phyloP scores from a whole-genome alignment of 2,329 filamentous ascomycete genomes.

The Neopestalotiopsis rosae region DNA sequence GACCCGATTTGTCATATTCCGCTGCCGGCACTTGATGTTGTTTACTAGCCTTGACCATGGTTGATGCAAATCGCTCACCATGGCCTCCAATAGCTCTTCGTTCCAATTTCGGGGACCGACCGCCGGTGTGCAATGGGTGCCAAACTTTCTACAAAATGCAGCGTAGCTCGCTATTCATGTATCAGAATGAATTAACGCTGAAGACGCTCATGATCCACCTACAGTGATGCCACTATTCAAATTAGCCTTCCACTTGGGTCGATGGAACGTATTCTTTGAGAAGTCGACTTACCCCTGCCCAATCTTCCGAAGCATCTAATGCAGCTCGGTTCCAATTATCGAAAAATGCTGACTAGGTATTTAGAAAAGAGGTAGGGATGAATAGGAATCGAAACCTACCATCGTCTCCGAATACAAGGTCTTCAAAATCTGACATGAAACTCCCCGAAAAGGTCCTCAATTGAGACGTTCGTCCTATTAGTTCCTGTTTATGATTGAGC shows the following conservation, averaged over 20 bases:
- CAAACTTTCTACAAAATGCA: conserved; percentile 49
- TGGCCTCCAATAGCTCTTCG: conserved; percentile 43
- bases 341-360: background rate
- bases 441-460: background rate
- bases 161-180: conserved; percentile 37
- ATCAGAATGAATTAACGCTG: background rate
- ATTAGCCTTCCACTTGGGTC: background rate
- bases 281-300: conserved; percentile 9
- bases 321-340: background rate
- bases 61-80: conserved; percentile 38
- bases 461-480: background rate
- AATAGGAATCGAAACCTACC: background rate
- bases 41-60: conserved; percentile 38
- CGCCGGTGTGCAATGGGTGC: conserved; percentile 36
- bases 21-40: conserved; percentile 23
- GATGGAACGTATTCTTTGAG: background rate
- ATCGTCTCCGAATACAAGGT: background rate
- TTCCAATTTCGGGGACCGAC: conserved; percentile 48
- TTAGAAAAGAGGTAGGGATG: background rate
- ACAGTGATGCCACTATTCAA: conserved; percentile 13
- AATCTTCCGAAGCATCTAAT: background rate
- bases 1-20: conserved; percentile 21
- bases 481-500: background rate
- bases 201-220: background rate
- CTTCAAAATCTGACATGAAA: background rate